Base-by-base conservation (phyloP, 495 filamentous ascomycete species). In the Halenospora varia region DNA sequence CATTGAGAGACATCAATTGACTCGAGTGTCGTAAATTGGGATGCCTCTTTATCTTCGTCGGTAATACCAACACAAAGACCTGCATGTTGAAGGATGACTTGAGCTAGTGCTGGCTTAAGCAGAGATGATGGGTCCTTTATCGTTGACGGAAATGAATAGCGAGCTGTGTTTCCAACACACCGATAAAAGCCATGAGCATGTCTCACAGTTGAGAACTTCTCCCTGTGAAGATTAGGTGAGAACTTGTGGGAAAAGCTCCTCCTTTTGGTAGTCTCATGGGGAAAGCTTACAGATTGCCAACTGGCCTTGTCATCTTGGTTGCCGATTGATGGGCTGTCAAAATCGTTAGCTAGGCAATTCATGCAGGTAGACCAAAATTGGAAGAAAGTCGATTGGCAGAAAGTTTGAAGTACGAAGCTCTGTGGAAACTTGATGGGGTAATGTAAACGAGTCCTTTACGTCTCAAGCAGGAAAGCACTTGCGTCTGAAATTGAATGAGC, bases 61-160 rank as follows among this genome's bases (percentile, higher is more conserved):
- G 60, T 44, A 18, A 68, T 66, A 1, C 56, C 60, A 26, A 47
- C 53, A 47, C 64, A 61, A 19, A 68, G 47, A n/a, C 48, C n/a
- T 15, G 57, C 47, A 54, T 68, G 55, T 49, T 46, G 47, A n/a
- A 66, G 49, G 22, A 68, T 51, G 1, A 59, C 61, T 24, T 62
- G 40, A 2, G 50, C 40, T 15, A 64, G 40, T 18, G 61, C 56
- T 23, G 35, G 40, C 26, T 60, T 35, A 44, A 66, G 42, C 6
- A 49, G 35, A 2, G 19, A 23, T 9, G 25, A 11, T 6, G 66
- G 55, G 44, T 60, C 17, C n/a, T 44, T 3, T 11, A 41, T 25
- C 13, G 3, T 22, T 10, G 2, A 2, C 1, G 48, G 15, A 22
- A 20, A 46, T 2, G 17, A 26, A 46, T 63, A 60, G 20, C 53